phyloP scores from a whole-genome alignment of 139 green algal genomes.

The Auxenochlorella protothecoides region DNA sequence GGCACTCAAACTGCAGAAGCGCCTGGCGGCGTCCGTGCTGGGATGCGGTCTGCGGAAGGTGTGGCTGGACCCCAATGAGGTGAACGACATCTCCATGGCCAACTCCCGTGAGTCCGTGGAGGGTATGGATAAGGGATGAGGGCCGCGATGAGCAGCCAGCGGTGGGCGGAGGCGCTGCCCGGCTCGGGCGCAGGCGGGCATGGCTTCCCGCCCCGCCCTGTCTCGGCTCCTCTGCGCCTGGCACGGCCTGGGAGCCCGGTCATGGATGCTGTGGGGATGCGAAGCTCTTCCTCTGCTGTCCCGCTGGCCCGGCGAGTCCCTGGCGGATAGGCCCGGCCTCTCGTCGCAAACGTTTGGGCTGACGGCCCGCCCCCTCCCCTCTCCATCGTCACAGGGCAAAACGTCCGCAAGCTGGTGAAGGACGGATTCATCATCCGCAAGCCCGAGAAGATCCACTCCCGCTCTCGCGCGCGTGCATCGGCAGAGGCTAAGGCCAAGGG shows the following conservation, averaged over 20 bases:
- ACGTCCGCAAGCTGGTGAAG: slow-evolving; percentile 98
- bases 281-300: not conserved
- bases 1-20: slow-evolving; percentile 97
- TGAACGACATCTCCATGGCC: slow-evolving; percentile 98
- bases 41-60: slow-evolving; percentile 88
- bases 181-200: not conserved
- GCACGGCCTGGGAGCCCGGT: no score
- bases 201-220: not conserved
- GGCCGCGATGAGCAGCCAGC: not conserved
- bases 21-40: slow-evolving; percentile 90
- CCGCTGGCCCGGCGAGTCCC: no score
- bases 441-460: slow-evolving; percentile 93
- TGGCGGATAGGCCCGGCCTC: no score
- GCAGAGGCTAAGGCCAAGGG: slow-evolving; percentile 95
- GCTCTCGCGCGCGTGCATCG: slow-evolving; percentile 57
- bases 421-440: slow-evolving; percentile 98
- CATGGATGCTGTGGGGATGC: not conserved
- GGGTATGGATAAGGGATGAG: no score
- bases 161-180: not conserved
- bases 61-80: slow-evolving; percentile 99
- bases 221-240: no score
- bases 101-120: slow-evolving; percentile 85
- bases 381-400: slow-evolving; percentile 76
- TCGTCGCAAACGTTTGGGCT: not conserved
- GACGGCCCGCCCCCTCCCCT: not conserved